These are phyloP conservation scores for Macroventuria anomochaeta DNA, from an alignment of 2,329 filamentous ascomycete species.

Conservation along the genomic window DNA sequence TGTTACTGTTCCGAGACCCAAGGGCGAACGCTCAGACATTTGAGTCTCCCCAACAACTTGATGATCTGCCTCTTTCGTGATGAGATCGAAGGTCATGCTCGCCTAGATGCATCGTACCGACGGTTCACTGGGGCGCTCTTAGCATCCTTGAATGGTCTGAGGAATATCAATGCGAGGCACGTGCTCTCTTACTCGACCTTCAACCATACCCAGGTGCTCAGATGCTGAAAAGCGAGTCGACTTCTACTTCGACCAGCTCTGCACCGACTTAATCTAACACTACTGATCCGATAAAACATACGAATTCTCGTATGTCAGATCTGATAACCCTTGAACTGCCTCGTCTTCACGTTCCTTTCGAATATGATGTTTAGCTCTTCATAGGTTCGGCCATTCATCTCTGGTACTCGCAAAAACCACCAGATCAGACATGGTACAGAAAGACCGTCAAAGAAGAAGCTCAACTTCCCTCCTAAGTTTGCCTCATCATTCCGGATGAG, in stretches of 20 bases:
- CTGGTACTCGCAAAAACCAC: constrained; percentile 48
- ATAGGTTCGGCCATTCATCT: constrained; percentile 48
- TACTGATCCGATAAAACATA: not conserved
- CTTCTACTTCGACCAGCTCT: not conserved
- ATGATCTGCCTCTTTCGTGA: no score
- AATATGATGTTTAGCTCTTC: constrained; percentile 50
- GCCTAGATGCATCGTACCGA: not conserved
- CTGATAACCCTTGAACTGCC: constrained; percentile 13
- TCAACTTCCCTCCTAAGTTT: constrained; percentile 49
- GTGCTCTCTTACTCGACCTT: not conserved
- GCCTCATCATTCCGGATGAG: constrained; percentile 50
- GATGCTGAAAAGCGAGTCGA: not conserved
- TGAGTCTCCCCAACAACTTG: not conserved
- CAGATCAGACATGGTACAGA: constrained; percentile 38
- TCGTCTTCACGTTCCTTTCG: constrained; percentile 33
- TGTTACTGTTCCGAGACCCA: no score
- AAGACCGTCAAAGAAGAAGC: constrained; percentile 49
- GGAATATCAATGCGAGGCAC: not conserved
- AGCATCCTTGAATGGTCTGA: not conserved
- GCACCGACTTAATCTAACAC: not conserved
- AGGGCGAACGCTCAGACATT: not conserved
- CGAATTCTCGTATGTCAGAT: not conserved
- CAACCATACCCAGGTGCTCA: not conserved
- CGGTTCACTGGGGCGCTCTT: not conserved
- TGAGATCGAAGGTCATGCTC: not conserved